These are phyloP conservation scores for Nectriaceae sp. DNA, from an alignment of 2,329 filamentous ascomycete species.

Conservation along the genomic window DNA sequence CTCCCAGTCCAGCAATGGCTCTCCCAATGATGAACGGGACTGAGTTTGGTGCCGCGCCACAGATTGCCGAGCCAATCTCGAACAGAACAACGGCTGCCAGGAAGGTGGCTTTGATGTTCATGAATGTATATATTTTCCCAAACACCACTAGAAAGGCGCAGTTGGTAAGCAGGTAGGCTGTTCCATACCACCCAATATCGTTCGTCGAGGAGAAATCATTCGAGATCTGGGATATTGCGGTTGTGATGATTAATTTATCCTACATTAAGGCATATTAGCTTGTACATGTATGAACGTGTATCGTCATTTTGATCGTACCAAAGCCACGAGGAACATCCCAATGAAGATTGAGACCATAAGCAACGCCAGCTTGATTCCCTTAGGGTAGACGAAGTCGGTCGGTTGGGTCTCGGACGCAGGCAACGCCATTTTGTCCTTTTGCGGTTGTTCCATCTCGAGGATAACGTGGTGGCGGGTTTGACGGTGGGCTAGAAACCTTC, in stretches of 20 bases:
- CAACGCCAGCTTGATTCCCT: neutral
- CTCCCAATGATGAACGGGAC: conserved; percentile 51
- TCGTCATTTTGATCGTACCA: neutral
- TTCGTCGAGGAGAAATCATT: conserved; percentile 27
- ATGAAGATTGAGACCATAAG: neutral
- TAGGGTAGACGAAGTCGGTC: neutral
- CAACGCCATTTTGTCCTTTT: neutral
- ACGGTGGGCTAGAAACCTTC: too few species aligned
- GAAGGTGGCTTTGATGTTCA: conserved; percentile 25
- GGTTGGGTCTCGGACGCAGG: neutral
- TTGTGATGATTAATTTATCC: conserved; percentile 18
- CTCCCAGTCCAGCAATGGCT: conserved; percentile 51
- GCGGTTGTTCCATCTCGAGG: neutral
- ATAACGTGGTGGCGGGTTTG: neutral
- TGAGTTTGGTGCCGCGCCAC: conserved; percentile 35
- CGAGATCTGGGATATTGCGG: conserved; percentile 41
- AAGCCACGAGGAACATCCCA: neutral
- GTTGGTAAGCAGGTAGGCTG: conserved; percentile 23
- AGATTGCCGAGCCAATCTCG: conserved; percentile 32
- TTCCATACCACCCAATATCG: conserved; percentile 3
- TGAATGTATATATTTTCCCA: conserved; percentile 44
- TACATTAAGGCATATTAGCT: neutral
- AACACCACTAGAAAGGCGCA: conserved; percentile 38
- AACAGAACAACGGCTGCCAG: conserved; percentile 22
- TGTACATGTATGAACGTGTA: neutral